Evolutionary conservation across 2,329 filamentous ascomycete genomes (phyloP), one percentile per base, ranked within the genome.

Genomic region (Fusarium devonianum): DNA sequence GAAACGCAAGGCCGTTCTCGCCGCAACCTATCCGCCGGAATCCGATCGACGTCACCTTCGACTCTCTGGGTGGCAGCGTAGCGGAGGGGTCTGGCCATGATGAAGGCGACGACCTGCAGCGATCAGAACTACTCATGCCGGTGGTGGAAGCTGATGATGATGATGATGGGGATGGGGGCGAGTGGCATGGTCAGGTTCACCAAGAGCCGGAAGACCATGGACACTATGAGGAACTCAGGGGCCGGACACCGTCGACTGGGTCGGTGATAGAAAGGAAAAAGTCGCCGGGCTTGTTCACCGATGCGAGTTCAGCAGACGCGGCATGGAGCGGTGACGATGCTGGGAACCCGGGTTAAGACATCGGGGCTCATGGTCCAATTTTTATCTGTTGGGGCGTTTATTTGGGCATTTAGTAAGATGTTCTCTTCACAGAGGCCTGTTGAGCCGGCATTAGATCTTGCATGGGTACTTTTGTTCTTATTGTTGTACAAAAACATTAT

Each of bases 1-100:
- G 83, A 12, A 79, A 78, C 12, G 77, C 80, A 13, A 68, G 84
- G 22, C 83, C 83, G 0, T 87, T 87, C 60, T 84, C 81, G 12
- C 84, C 84, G 3, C 80, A 82, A 62, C 83, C 73, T 17, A 75
- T 76, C 32, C 68, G 74, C 8, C 67, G 73, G 2, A 60, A 69
- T 9, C 71, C 73, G 13, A 74, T 73, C 17, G 74, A 74, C 25
- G 73, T 76, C 23, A 73, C 73, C 21, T 69, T 66, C 41, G 73
- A 75, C 35, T 74, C 71, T 4, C 47, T 75, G 7, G 66, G 67
- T 7, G 70, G 66, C 2, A 56, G 64, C 18, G 26, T 39, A 23
- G n/a, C 38, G 11, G 60, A 58, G 19, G 48, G 39, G 2, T 18
- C 35, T 26, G 53, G 51, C 11, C 47, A 60, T 2, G 61, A 63